These are phyloP conservation scores for Colletotrichum liriopes DNA, from an alignment of 2,329 filamentous ascomycete genomes.

Conservation along the genomic window DNA sequence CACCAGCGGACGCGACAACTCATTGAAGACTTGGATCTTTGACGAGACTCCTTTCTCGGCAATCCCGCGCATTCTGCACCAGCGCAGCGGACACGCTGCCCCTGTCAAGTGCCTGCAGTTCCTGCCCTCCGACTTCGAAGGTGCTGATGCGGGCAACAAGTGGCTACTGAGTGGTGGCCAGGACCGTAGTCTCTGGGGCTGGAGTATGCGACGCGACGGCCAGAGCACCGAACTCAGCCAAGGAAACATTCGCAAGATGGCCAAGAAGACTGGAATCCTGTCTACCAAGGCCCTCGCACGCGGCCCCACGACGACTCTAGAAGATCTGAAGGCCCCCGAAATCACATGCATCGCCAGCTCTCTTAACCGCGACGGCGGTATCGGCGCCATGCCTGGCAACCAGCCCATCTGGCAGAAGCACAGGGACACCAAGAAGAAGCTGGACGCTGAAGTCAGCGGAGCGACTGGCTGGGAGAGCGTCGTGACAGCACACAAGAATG, in stretches of 20 bases:
- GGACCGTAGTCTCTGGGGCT: slow-evolving; percentile 95
- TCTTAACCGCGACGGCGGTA: slow-evolving; percentile 93
- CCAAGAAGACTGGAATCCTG: slow-evolving; percentile 87
- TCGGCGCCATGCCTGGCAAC: slow-evolving; percentile 85
- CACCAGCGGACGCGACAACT: slow-evolving; percentile 93
- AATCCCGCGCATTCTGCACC: slow-evolving; percentile 87
- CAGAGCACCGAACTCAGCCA: slow-evolving; percentile 96
- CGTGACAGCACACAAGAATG: slow-evolving; percentile 90
- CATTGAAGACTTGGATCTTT: slow-evolving; percentile 96
- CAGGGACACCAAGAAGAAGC: slow-evolving; percentile 72
- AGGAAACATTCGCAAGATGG: slow-evolving; percentile 88
- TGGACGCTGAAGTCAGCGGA: slow-evolving; percentile 80
- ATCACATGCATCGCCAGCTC: slow-evolving; percentile 94
- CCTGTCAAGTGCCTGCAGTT: slow-evolving; percentile 88
- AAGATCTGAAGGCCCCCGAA: slow-evolving; percentile 88
- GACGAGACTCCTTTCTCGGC: slow-evolving; percentile 93
- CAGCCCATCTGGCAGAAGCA: slow-evolving; percentile 88
- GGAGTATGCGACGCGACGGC: slow-evolving; percentile 93
- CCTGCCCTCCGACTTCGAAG: slow-evolving; percentile 89
- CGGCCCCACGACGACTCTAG: slow-evolving; percentile 76
- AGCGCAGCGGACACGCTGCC: slow-evolving; percentile 89
- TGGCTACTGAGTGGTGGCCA: slow-evolving; percentile 93
- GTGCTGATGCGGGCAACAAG: slow-evolving; percentile 89
- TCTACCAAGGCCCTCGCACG: slow-evolving; percentile 70
- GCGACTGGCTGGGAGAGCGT: slow-evolving; percentile 98